Evolutionary conservation across 768 basidiomycete species (phyloP).

Genomic region (Lenzites betulinus): DNA sequence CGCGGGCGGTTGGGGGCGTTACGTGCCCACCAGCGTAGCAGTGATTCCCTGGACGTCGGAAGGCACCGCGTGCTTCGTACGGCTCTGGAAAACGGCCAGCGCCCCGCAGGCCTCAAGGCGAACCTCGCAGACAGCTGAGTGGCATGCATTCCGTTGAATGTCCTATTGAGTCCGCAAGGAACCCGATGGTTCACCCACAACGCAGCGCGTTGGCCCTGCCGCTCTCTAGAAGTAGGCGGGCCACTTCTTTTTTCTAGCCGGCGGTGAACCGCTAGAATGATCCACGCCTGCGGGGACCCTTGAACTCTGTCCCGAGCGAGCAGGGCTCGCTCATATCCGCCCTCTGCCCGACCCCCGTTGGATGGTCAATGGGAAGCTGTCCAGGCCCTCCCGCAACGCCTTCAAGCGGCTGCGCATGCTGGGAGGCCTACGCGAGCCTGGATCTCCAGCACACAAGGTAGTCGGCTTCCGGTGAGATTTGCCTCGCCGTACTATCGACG

Average conservation of each 20-base stretch:
- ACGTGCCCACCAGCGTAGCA: neutral
- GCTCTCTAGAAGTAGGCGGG: neutral
- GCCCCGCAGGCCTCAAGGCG: neutral
- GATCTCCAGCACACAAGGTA: neutral
- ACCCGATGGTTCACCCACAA: slow-evolving; percentile 2
- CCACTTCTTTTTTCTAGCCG: slow-evolving; percentile 4
- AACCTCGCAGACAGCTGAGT: neutral
- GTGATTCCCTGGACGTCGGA: neutral
- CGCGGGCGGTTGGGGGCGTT: neutral
- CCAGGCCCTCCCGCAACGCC: neutral
- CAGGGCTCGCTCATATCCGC: slow-evolving; percentile 10
- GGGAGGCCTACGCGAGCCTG: neutral
- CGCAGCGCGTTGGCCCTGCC: slow-evolving; percentile 1
- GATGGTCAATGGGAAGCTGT: neutral
- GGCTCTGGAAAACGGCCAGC: neutral
- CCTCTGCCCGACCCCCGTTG: neutral
- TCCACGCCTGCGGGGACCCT: slow-evolving; percentile 5
- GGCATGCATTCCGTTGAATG: neutral
- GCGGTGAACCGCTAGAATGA: neutral
- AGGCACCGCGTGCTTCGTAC: neutral
- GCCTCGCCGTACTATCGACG: neutral
- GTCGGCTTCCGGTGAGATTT: neutral
- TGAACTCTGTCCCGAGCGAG: slow-evolving; percentile 3
- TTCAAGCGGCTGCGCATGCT: neutral
- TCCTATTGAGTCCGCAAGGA: neutral